Base-by-base conservation (phyloP, 192 early-diverging fungal species). In the Lunasporangiospora selenospora region DNA sequence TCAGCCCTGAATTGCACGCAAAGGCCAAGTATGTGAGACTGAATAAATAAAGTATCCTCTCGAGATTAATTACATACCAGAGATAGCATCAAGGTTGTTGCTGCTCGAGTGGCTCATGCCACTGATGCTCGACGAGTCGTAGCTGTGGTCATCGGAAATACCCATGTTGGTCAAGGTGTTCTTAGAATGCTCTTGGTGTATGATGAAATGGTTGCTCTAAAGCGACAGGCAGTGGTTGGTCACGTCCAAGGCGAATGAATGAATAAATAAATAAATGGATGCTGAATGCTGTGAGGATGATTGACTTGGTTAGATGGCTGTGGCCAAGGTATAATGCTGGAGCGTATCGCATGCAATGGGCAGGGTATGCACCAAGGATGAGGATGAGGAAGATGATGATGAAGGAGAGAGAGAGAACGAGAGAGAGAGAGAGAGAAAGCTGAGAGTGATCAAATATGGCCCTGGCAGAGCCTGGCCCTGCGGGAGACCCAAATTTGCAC, bases 91-190 rank as follows among this genome's bases (percentile, higher is more conserved):
- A 26, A 62, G 58, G 52, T 70, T 57, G 58, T 43, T 62, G 59
- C 66, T 61, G 52, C 59, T 71, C 40, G 62, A 42, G 43, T 57
- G 56, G 39, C 67, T 71, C 59, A 67, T 58, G 31, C 36, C 59
- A 36, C 67, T 71, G 32, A 56, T 15, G 31, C 67, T 71, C 3
- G 67, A 62, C 16, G 54, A 39, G 32, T 55, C 60, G 47, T 38
- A 62, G 48, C 54, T 71, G 38, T 21, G 51, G 34, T 50, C 40
- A 37, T 52, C 56, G 21, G 58, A 41, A 13, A 42, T 58, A 38
- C 47, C 54, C 53, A 62, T 62, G 33, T 16, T 23, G 21, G 15
- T 4, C 11, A 38, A n/a, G n/a, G n/a, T n/a, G n/a, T n/a, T n/a
- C n/a, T n/a, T n/a, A n/a, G n/a, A n/a, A n/a, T n/a, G n/a, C n/a